A percentile compares a stretch with the other conserved stretches of the same genome.
Conservation (phyloP, 768 basidiomycete genomes). For the Lactarius pseudohatsudake region DNA sequence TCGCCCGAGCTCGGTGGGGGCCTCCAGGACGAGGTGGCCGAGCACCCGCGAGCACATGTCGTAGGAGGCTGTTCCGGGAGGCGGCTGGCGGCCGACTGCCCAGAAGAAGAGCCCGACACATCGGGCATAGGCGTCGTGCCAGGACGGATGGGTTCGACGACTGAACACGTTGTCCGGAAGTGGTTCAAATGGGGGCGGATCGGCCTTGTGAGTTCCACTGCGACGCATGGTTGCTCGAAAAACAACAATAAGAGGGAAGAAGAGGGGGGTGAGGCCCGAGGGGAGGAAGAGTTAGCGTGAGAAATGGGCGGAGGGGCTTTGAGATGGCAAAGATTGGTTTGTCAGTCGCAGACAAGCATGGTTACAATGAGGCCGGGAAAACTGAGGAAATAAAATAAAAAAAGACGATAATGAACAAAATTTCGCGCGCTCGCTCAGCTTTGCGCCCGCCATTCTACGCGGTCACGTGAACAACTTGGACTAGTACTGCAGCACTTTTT, state of each 20-base stretch:
- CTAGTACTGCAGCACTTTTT: too few relatives aligned
- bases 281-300: background rate
- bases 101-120: constrained; percentile 25
- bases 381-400: background rate
- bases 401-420: background rate
- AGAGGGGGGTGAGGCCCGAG: background rate
- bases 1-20: constrained; percentile 21
- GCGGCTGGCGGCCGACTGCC: constrained; percentile 23
- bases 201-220: background rate
- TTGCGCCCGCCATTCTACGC: background rate
- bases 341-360: constrained; percentile 5
- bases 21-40: constrained; percentile 24
- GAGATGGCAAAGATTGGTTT: background rate
- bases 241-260: too few relatives aligned
- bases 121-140: constrained; percentile 24
- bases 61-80: constrained; percentile 17
- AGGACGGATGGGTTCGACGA: constrained; percentile 12
- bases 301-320: background rate
- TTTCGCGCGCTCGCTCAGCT: background rate
- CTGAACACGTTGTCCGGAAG: constrained; percentile 22
- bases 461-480: background rate
- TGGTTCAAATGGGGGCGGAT: constrained; percentile 19
- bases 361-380: constrained; percentile 4
- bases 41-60: constrained; percentile 28
- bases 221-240: constrained; percentile 11